Evolutionary conservation across 139 green algal species (phyloP).

Genomic region (Micractinium conductrix): DNA sequence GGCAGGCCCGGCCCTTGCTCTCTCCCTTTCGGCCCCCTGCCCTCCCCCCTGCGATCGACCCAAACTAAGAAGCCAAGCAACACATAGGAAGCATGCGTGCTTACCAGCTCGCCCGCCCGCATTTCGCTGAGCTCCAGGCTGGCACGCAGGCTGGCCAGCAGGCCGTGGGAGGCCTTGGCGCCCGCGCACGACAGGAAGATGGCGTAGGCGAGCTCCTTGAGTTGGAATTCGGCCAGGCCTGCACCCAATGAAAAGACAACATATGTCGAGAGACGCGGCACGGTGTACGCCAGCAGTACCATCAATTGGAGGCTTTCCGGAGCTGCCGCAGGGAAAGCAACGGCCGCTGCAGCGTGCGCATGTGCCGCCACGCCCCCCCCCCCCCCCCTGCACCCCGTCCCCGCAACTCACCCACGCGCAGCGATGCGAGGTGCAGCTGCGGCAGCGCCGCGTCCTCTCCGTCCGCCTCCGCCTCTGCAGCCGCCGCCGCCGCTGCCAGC

Average conservation of each 20-base stretch:
- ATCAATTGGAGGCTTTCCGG: no score
- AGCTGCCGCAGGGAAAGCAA: no score
- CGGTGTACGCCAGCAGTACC: no score
- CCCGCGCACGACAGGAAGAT: slow-evolving; percentile 45
- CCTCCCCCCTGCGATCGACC: no score
- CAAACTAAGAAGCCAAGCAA: no score
- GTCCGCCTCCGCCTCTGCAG: not conserved
- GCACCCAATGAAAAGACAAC: no score
- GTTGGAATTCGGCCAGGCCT: slow-evolving; percentile 53
- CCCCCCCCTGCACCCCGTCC: not conserved
- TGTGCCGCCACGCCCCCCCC: not conserved
- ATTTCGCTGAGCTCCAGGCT: slow-evolving; percentile 56
- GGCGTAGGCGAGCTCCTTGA: slow-evolving; percentile 56
- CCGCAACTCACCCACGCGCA: slow-evolving; percentile 14
- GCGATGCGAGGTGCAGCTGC: slow-evolving; percentile 13
- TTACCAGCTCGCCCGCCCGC: slow-evolving; percentile 45
- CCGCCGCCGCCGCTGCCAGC: not conserved
- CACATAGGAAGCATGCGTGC: no score
- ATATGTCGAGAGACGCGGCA: no score
- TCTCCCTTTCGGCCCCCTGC: no score
- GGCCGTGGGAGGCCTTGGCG: slow-evolving; percentile 18
- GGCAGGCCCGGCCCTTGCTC: no score
- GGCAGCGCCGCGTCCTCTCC: not conserved
- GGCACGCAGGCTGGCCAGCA: slow-evolving; percentile 47
- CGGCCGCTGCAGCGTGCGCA: no score